A percentile compares a stretch with the other conserved stretches of the same genome.
phyloP scores from a whole-genome alignment of 495 filamentous ascomycete genomes.

The Antarctomyces pellizariae region DNA sequence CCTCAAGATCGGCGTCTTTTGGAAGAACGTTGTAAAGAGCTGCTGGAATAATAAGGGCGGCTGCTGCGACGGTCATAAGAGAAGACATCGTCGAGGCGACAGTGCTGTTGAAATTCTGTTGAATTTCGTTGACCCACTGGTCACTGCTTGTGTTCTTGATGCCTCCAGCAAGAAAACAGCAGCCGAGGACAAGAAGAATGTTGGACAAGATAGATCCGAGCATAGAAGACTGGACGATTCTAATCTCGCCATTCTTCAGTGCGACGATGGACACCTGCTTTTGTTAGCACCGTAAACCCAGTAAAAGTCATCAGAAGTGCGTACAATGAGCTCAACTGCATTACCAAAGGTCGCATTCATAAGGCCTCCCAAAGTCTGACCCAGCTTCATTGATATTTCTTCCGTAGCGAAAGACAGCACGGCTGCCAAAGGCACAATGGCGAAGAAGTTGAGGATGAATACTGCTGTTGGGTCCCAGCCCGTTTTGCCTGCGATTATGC shows the following conservation, averaged over 20 bases:
- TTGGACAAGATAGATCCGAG: slow-evolving; percentile 93
- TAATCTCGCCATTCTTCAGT: slow-evolving; percentile 60
- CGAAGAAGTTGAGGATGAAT: slow-evolving; percentile 83
- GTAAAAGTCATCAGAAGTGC: slow-evolving; percentile 12
- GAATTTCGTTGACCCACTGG: slow-evolving; percentile 20
- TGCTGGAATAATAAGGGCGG: slow-evolving; percentile 85
- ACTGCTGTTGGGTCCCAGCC: slow-evolving; percentile 52
- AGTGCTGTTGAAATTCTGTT: slow-evolving; percentile 64
- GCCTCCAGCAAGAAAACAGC: slow-evolving; percentile 87
- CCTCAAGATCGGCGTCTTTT: slow-evolving; percentile 20
- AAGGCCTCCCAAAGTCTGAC: slow-evolving; percentile 75
- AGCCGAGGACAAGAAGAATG: slow-evolving; percentile 80
- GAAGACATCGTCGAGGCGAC: slow-evolving; percentile 93
- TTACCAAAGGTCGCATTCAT: slow-evolving; percentile 96
- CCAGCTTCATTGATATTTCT: slow-evolving; percentile 62
- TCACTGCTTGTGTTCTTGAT: slow-evolving; percentile 27
- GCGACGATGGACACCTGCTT: slow-evolving; percentile 80
- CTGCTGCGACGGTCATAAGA: slow-evolving; percentile 76
- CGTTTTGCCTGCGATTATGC: slow-evolving; percentile 54
- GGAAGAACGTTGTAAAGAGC: slow-evolving; percentile 27
- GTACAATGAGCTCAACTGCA: slow-evolving; percentile 91
- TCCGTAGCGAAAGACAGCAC: slow-evolving; percentile 90
- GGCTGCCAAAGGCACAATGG: slow-evolving; percentile 83
- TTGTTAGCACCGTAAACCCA: slow-evolving; percentile 3
- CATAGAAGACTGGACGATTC: slow-evolving; percentile 95